Percentiles rank a stretch among this genome's conserved stretches.
These are phyloP conservation scores for Pseudogymnoascus sp. DNA, from an alignment of 2,329 filamentous ascomycete genomes.

Conservation along the genomic window DNA sequence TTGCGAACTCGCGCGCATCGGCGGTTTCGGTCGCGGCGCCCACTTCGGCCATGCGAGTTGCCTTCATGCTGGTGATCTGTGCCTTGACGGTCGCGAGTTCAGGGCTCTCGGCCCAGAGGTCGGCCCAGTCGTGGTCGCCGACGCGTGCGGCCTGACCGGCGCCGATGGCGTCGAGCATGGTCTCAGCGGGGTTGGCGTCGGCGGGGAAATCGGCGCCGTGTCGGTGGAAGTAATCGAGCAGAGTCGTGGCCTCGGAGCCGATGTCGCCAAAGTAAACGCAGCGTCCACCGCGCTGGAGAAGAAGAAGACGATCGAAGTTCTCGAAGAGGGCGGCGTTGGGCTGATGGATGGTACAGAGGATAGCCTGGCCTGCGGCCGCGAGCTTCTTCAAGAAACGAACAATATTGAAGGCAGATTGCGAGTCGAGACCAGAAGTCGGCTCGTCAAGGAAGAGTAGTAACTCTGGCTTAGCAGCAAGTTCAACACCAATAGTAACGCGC, in stretches of 20 bases:
- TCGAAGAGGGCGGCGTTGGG: slow-evolving; percentile 46
- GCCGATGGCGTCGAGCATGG: slow-evolving; percentile 31
- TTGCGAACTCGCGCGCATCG: slow-evolving; percentile 63
- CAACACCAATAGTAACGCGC: slow-evolving; percentile 52
- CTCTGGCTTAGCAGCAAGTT: slow-evolving; percentile 48
- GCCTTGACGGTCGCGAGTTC: slow-evolving; percentile 47
- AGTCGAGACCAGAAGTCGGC: slow-evolving; percentile 54
- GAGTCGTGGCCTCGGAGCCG: slow-evolving; percentile 47
- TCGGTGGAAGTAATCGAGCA: slow-evolving; percentile 56
- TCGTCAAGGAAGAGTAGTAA: slow-evolving; percentile 56
- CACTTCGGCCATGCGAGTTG: slow-evolving; percentile 43
- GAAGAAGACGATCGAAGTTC: slow-evolving; percentile 52
- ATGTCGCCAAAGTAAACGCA: slow-evolving; percentile 65
- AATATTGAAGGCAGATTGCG: slow-evolving; percentile 56
- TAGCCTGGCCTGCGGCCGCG: slow-evolving; percentile 44
- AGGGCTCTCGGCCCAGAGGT: slow-evolving; percentile 60
- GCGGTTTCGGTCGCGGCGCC: slow-evolving; percentile 39
- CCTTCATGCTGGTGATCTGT: slow-evolving; percentile 47
- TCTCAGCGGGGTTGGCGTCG: slow-evolving; percentile 44
- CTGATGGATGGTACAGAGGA: slow-evolving; percentile 49
- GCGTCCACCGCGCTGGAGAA: slow-evolving; percentile 56
- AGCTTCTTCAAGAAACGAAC: slow-evolving; percentile 54
- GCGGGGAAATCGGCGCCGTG: slow-evolving; percentile 46
- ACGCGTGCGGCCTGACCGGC: slow-evolving; percentile 51
- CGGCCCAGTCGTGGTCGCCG: slow-evolving; percentile 60